Percentiles rank a stretch among this genome's conserved stretches.
Evolutionary conservation across 1,284 basidiomycete species (phyloP).

Genomic region (Leccinum insigne): DNA sequence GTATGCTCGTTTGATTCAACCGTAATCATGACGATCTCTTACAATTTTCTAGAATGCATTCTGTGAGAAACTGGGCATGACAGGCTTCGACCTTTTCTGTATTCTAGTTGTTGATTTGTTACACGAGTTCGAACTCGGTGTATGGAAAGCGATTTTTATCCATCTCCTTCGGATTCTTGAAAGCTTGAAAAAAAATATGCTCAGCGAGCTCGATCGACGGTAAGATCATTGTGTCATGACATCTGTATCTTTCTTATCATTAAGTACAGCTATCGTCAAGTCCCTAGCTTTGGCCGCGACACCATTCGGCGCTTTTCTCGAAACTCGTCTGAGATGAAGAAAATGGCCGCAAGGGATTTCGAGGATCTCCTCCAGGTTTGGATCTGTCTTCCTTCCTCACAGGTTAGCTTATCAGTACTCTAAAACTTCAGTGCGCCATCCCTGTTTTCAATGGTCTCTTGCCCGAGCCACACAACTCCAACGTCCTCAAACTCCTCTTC

Average conservation of each 20-base stretch:
- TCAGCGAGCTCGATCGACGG: neutral
- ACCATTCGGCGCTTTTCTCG: neutral
- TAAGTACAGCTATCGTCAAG: neutral
- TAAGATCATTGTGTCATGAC: neutral
- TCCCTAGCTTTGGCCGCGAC: neutral
- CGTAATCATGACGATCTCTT: neutral
- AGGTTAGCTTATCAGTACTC: no score
- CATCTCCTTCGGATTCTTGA: neutral
- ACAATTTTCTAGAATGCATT: neutral
- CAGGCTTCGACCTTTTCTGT: neutral
- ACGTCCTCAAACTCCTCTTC: neutral
- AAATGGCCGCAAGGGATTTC: neutral
- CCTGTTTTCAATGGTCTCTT: neutral
- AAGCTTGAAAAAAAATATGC: neutral
- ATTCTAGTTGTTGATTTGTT: neutral
- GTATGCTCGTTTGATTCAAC: neutral
- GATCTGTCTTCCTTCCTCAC: neutral
- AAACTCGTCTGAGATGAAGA: neutral
- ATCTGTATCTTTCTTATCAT: neutral
- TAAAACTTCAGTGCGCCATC: neutral
- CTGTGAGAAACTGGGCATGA: neutral
- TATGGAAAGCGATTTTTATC: neutral
- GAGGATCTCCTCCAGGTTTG: neutral
- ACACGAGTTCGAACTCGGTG: neutral
- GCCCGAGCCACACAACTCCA: neutral